phyloP scores from a whole-genome alignment of 192 early-diverging fungal genomes.

The Coemansia sp. region DNA sequence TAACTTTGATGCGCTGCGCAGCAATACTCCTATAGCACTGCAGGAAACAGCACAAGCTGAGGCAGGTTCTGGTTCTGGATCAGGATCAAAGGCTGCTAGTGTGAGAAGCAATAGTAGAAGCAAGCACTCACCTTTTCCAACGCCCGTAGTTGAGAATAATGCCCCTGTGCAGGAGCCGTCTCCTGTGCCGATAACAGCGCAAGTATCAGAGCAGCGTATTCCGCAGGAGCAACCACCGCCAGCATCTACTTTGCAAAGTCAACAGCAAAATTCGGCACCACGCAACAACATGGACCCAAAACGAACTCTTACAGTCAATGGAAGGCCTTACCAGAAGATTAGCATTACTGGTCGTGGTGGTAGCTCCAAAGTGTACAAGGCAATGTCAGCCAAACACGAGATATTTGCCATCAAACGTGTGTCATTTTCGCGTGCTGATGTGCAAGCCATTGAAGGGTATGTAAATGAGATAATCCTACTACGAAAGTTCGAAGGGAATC shows the following conservation, averaged over 20 bases:
- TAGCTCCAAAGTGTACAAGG: slow-evolving; percentile 88
- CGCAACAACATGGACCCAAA: slow-evolving; percentile 35
- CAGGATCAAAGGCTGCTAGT: not conserved
- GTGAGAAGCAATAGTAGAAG: slow-evolving; percentile 5
- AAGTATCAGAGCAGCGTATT: not conserved
- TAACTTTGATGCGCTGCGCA: slow-evolving; percentile 33
- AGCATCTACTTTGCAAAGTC: not conserved
- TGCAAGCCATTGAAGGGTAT: slow-evolving; percentile 66
- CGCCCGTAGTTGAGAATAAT: slow-evolving; percentile 15
- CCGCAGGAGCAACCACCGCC: slow-evolving; percentile 3
- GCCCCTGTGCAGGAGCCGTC: slow-evolving; percentile 21
- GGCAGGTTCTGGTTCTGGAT: slow-evolving; percentile 2
- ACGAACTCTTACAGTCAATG: slow-evolving; percentile 46
- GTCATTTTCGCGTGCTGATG: slow-evolving; percentile 66
- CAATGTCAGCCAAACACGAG: slow-evolving; percentile 62
- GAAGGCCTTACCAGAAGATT: slow-evolving; percentile 51
- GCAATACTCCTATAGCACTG: slow-evolving; percentile 4
- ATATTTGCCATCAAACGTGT: slow-evolving; percentile 85
- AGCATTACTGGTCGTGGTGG: slow-evolving; percentile 79
- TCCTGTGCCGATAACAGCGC: not conserved
- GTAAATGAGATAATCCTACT: slow-evolving; percentile 84
- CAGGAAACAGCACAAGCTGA: not conserved
- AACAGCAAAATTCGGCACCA: slow-evolving; percentile 1
- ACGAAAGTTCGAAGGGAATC: slow-evolving; percentile 59
- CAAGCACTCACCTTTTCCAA: slow-evolving; percentile 10